A percentile compares a stretch with the other conserved stretches of the same genome.
Conservation (phyloP, 129 eudicot species). For the Smallanthus sonchifolius region DNA sequence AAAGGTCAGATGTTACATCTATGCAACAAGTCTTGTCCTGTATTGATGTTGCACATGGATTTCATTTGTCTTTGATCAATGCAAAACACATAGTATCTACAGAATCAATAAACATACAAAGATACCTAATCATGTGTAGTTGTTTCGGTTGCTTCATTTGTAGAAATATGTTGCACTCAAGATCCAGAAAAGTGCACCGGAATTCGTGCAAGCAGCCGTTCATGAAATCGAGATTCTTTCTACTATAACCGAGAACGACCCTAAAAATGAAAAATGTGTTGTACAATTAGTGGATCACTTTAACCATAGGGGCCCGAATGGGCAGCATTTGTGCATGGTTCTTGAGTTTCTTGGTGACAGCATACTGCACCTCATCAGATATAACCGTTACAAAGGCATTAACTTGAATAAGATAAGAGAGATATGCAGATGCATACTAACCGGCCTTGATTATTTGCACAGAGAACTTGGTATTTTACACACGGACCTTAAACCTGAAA, state of each 20-base stretch:
- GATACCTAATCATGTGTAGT: slow-evolving; percentile 3
- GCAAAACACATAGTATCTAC: neutral
- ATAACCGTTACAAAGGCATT: slow-evolving; percentile 88
- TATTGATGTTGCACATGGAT: neutral
- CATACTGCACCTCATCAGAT: slow-evolving; percentile 64
- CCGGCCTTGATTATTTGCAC: slow-evolving; percentile 88
- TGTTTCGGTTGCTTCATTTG: slow-evolving; percentile 15
- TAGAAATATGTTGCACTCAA: slow-evolving; percentile 85
- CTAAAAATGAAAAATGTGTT: slow-evolving; percentile 50
- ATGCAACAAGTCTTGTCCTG: neutral
- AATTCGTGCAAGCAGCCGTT: slow-evolving; percentile 82
- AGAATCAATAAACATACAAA: neutral
- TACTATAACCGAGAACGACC: slow-evolving; percentile 71
- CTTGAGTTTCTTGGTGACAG: slow-evolving; percentile 98
- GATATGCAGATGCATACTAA: slow-evolving; percentile 83
- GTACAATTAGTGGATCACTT: slow-evolving; percentile 85
- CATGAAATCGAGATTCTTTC: slow-evolving; percentile 93
- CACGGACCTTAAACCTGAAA: slow-evolving; percentile 94
- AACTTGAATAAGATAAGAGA: slow-evolving; percentile 66
- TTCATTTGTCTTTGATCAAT: neutral
- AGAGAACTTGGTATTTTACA: slow-evolving; percentile 69
- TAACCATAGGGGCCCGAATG: slow-evolving; percentile 93
- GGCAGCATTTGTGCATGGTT: slow-evolving; percentile 96
- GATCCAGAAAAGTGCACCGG: slow-evolving; percentile 97
- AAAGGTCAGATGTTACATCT: too few relatives aligned